phyloP scores from a whole-genome alignment of 164 flowering plant genomes.

The Aristolochia contorta region DNA sequence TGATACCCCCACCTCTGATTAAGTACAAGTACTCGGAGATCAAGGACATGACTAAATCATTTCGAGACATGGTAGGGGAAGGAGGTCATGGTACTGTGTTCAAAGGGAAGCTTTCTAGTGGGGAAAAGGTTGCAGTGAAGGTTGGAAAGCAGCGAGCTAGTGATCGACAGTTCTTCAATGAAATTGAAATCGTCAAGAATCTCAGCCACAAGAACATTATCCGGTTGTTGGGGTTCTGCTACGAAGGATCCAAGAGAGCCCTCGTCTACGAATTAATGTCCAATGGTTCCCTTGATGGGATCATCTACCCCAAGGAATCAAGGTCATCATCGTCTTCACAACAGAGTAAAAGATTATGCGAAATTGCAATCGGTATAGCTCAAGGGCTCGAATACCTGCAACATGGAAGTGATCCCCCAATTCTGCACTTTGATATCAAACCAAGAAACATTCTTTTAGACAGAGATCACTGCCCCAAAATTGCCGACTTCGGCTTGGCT shows the following conservation, averaged over 20 bases:
- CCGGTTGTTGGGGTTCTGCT: constrained; percentile 8
- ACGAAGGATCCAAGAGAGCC: constrained; percentile 1
- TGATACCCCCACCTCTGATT: not conserved
- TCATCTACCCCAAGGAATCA: constrained; percentile 1
- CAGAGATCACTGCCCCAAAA: constrained; percentile 6
- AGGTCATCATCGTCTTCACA: too few species aligned
- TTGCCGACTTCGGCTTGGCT: constrained; percentile 9
- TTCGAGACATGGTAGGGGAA: constrained; percentile 6
- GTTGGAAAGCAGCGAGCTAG: not conserved
- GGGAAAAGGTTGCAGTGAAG: constrained; percentile 10
- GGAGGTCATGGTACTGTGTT: constrained; percentile 8
- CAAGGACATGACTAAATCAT: too few species aligned
- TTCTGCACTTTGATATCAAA: constrained; percentile 8
- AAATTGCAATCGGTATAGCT: constrained; percentile 10
- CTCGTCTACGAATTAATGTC: constrained; percentile 1
- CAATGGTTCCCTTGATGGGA: constrained; percentile 5
- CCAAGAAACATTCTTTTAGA: constrained; percentile 9
- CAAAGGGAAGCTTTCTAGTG: constrained; percentile 8
- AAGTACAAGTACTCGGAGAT: constrained; percentile 1
- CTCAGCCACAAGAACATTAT: constrained; percentile 7
- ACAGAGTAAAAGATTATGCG: not conserved
- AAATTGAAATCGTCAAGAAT: constrained; percentile 1
- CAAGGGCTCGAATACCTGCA: constrained; percentile 11
- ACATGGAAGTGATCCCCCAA: not conserved
- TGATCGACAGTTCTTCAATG: constrained; percentile 6